Percentiles rank a stretch among this genome's conserved stretches.
Conservation (phyloP, 257 asterid species). For the Primulina tabacum region DNA sequence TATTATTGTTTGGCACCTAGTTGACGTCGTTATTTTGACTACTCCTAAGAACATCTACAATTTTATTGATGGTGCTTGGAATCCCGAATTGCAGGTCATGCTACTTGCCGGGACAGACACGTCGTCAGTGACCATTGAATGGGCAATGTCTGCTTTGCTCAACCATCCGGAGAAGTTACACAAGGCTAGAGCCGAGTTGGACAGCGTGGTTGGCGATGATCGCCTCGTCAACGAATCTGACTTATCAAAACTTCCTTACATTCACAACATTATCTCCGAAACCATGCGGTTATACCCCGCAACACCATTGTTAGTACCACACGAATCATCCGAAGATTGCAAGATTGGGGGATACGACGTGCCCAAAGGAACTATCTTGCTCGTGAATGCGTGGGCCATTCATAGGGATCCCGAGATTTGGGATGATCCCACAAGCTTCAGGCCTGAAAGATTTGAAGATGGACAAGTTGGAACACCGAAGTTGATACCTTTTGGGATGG, state of each 20-base stretch:
- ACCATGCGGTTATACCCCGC: slow-evolving; percentile 52
- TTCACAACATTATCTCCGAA: slow-evolving; percentile 41
- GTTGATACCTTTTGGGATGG: slow-evolving; percentile 66
- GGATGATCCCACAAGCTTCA: slow-evolving; percentile 51
- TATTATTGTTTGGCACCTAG: too few relatives aligned
- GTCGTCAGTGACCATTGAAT: slow-evolving; percentile 50
- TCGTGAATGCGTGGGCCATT: slow-evolving; percentile 66
- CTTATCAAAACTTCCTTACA: slow-evolving; percentile 49
- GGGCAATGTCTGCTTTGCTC: slow-evolving; percentile 60
- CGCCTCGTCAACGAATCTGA: slow-evolving; percentile 48
- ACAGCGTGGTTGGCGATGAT: slow-evolving; percentile 38
- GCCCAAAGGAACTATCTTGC: slow-evolving; percentile 48
- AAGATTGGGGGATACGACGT: slow-evolving; percentile 50
- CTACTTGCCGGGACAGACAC: slow-evolving; percentile 55
- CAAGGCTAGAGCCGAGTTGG: slow-evolving; percentile 54
- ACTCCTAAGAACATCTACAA: too few relatives aligned
- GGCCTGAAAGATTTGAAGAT: slow-evolving; percentile 52
- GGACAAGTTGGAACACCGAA: slow-evolving; percentile 29
- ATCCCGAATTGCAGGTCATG: slow-evolving; percentile 35
- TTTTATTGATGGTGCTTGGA: background rate
- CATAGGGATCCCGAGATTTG: slow-evolving; percentile 58
- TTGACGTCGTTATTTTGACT: too few relatives aligned
- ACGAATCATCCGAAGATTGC: slow-evolving; percentile 50
- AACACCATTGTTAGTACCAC: slow-evolving; percentile 50
- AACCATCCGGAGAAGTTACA: slow-evolving; percentile 50